Base-by-base conservation (phyloP, 2,329 filamentous ascomycete genomes). In the Lachnellula suecica region DNA sequence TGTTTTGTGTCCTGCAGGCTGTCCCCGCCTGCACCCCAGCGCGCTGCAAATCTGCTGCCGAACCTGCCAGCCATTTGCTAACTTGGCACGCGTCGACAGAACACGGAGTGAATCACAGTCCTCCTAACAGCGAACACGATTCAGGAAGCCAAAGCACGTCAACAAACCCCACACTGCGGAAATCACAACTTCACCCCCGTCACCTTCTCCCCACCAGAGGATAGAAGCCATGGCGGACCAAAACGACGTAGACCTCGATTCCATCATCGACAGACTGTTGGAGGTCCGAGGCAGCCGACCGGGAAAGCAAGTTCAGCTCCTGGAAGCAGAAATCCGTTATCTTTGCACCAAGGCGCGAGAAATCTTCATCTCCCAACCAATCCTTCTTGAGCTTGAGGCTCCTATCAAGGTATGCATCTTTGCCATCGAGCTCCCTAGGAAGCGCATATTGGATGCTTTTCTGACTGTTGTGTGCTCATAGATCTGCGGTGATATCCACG, bases 401-500 rank as follows among this genome's bases (percentile, higher is more conserved):
- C 94, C 94, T 58, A 97, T 99, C 77, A 99, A 99, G 91, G 93
- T 96, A 81, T 66, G 57, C 45, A 54, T 22, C 20, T 25, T 22
- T 15, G 11, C 8, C 40, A 34, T 13, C 15, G 13, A 7, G 17
- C 23, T 11, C 19, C n/a, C 40, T 4, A 17, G 22, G 9, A 27
- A n/a, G n/a, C 4, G 20, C 3, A 27, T 25, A 42, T 23, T 42
- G 40, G 40, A 42, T 25, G 20, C 7, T 15, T 23, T 42, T 13
- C 58, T 62, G 44, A 59, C 46, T 20, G 3, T 53, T 44, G 47
- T 37, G 53, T 56, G 47, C 31, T 35, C 49, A 19, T 47, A 99
- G 94, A 99, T 99, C 70, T 97, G 93, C 74, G 94, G 94, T 75
- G 94, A 97, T 76, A 97, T 99, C 65, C 94, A 97, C 74, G 94